Evolutionary conservation across 2,329 filamentous ascomycete species (phyloP).

Genomic region (Coleophoma cylindrospora): DNA sequence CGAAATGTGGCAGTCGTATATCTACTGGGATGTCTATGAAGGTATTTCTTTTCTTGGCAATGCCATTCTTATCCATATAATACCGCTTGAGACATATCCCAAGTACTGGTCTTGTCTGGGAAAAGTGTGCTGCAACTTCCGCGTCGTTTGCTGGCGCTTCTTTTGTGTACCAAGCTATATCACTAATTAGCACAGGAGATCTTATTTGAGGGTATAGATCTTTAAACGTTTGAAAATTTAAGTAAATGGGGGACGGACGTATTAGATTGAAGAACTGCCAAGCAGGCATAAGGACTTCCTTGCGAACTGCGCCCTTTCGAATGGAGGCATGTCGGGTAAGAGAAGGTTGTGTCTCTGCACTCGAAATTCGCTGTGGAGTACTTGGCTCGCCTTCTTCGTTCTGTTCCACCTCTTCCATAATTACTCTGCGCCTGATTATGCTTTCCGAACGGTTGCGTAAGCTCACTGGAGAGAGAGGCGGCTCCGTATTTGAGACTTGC

Average conservation of each 20-base stretch:
- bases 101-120: constrained; percentile 74
- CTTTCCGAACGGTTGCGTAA: constrained; percentile 37
- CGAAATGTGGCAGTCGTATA: constrained; percentile 80
- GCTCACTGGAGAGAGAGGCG: constrained; percentile 17
- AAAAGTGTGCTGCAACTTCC: constrained; percentile 86
- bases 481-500: constrained; percentile 9
- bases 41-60: constrained; percentile 68
- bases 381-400: constrained; percentile 1
- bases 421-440: constrained; percentile 52
- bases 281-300: constrained; percentile 90
- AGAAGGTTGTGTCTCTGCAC: constrained; percentile 26
- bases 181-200: constrained; percentile 27
- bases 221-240: constrained; percentile 14
- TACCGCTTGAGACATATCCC: constrained; percentile 94
- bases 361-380: constrained; percentile 33
- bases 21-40: constrained; percentile 90
- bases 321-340: constrained; percentile 23
- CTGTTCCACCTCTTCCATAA: constrained; percentile 34
- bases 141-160: constrained; percentile 60
- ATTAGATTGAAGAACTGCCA: constrained; percentile 97
- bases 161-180: constrained; percentile 77
- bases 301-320: constrained; percentile 40
- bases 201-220: constrained; percentile 2
- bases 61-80: constrained; percentile 64
- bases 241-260: constrained; percentile 50